These are phyloP conservation scores for Aspergillus sp. DNA, from an alignment of 2,329 filamentous ascomycete genomes.

Conservation along the genomic window DNA sequence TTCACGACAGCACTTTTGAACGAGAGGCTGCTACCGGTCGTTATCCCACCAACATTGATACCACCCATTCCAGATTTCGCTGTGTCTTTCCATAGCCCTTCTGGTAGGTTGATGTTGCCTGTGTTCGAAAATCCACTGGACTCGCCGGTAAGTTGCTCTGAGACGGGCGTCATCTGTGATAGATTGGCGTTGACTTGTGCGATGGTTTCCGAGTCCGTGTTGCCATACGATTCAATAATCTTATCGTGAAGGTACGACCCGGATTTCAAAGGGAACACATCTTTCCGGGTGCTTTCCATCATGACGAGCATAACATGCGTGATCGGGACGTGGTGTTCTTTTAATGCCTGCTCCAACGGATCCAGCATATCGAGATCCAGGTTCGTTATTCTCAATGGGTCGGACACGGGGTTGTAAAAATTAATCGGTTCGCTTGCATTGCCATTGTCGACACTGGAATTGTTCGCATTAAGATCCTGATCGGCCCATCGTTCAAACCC, in stretches of 20 bases:
- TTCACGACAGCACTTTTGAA: constrained; percentile 28
- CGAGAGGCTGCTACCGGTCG: constrained; percentile 26
- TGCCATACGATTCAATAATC: constrained; percentile 18
- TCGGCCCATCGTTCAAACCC: constrained; percentile 23
- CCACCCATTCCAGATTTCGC: constrained; percentile 23
- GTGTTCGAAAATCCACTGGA: constrained; percentile 9
- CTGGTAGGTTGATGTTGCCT: constrained; percentile 3
- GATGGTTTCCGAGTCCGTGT: constrained; percentile 4
- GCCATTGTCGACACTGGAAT: neutral
- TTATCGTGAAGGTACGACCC: constrained; percentile 22
- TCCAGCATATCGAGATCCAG: constrained; percentile 21
- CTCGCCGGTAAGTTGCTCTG: constrained; percentile 26
- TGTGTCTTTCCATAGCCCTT: constrained; percentile 14
- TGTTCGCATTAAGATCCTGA: neutral
- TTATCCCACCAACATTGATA: constrained; percentile 23
- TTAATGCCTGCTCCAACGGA: constrained; percentile 17
- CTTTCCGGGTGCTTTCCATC: constrained; percentile 29
- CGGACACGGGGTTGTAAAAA: constrained; percentile 22
- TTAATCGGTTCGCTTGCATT: constrained; percentile 5
- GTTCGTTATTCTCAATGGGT: constrained; percentile 28
- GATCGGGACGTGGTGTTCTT: constrained; percentile 20
- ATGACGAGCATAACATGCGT: constrained; percentile 25
- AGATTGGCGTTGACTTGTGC: constrained; percentile 16
- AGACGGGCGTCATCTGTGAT: constrained; percentile 21
- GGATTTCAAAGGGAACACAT: constrained; percentile 24